phyloP scores from a whole-genome alignment of 2,329 filamentous ascomycete genomes.

The Fusarium lateritium region DNA sequence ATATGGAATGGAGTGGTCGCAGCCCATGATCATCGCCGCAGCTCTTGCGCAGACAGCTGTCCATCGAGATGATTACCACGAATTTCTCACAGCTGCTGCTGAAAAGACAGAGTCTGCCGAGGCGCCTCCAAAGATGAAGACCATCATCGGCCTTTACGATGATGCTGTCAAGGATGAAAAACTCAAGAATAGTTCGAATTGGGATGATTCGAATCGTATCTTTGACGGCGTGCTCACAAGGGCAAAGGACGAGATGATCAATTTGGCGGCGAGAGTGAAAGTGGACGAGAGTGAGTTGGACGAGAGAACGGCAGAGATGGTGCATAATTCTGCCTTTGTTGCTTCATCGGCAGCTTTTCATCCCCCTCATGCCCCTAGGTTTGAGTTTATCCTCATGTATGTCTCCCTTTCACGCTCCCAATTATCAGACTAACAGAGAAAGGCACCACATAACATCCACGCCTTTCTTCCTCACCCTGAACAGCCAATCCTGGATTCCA shows the following conservation, averaged over 20 bases:
- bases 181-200: constrained; percentile 65
- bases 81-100: constrained; percentile 70
- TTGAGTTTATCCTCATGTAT: constrained; percentile 83
- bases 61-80: constrained; percentile 70
- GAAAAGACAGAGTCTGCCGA: constrained; percentile 31
- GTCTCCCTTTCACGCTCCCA: constrained; percentile 32
- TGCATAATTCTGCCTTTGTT: constrained; percentile 71
- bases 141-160: constrained; percentile 70
- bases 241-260: constrained; percentile 74
- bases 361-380: constrained; percentile 75
- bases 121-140: constrained; percentile 32
- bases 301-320: constrained; percentile 73
- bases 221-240: constrained; percentile 76
- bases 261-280: constrained; percentile 70
- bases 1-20: constrained; percentile 85
- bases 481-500: constrained; percentile 73
- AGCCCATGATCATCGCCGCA: constrained; percentile 86
- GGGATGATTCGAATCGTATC: constrained; percentile 73
- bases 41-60: constrained; percentile 83
- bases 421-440: constrained; percentile 19
- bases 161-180: constrained; percentile 69
- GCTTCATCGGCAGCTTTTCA: constrained; percentile 71
- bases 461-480: constrained; percentile 82
- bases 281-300: constrained; percentile 71
- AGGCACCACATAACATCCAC: constrained; percentile 82